Evolutionary conservation across 1,284 basidiomycete species (phyloP).

Genomic region (Vanrija pseudolonga): DNA sequence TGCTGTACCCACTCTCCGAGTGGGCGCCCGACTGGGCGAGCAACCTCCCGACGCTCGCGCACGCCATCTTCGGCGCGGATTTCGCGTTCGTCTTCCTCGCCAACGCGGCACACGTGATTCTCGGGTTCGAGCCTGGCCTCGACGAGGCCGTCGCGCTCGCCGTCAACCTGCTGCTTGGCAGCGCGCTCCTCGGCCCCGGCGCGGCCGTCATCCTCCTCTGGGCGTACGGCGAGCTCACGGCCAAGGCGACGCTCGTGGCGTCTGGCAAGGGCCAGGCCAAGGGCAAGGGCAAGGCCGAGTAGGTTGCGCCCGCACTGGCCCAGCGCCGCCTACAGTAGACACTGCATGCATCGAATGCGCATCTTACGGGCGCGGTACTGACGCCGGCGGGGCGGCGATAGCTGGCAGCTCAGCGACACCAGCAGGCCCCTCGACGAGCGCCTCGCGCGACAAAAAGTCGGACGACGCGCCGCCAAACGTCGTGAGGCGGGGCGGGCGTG

Average conservation of each 20-base stretch:
- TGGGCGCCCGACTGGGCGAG: neutral
- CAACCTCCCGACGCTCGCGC: slow-evolving; percentile 2
- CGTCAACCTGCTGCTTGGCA: neutral
- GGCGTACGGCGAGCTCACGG: slow-evolving; percentile 9
- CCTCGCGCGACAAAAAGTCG: no score
- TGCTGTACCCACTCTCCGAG: no score
- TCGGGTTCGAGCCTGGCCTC: neutral
- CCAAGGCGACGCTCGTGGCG: no score
- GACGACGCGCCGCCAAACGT: slow-evolving; percentile 74
- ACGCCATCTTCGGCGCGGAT: slow-evolving; percentile 7
- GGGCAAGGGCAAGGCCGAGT: no score
- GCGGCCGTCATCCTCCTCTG: slow-evolving; percentile 9
- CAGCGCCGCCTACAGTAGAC: no score
- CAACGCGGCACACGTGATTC: neutral
- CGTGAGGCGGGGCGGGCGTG: slow-evolving; percentile 60
- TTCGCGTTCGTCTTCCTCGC: slow-evolving; percentile 5
- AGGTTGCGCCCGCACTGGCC: no score
- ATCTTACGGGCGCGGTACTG: no score
- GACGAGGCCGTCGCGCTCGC: neutral
- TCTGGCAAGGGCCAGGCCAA: no score
- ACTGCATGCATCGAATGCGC: no score
- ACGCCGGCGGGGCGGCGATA: no score
- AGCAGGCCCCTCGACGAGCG: no score
- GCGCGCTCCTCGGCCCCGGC: slow-evolving; percentile 8
- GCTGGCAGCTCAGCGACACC: no score